Base-by-base conservation (phyloP, 106 monocot genomes). In the Posidonia australis region DNA sequence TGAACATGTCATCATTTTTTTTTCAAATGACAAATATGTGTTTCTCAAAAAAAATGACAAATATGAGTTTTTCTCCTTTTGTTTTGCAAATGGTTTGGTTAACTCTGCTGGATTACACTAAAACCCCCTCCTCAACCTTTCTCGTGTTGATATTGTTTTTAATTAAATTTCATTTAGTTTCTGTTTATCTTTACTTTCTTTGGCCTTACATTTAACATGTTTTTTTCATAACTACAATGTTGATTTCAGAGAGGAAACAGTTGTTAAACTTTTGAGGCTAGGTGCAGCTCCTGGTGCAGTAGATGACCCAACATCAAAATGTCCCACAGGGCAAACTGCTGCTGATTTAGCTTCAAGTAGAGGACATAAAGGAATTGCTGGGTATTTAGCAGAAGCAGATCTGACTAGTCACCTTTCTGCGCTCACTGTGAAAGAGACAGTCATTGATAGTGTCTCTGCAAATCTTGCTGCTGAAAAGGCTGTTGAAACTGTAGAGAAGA, bases 341-440 rank as follows among this genome's bases (percentile, higher is more conserved):
- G 83, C 90, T 63, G 90, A 91, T 66, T 71, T 86, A 64, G 90
- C 86, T 68, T 83, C 83, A 61, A 48, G 43, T 43, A 74, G 78
- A 63, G 83, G 86, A 47, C 81, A 91, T 70, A 83, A 81, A 69
- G 86, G 90, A 57, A 86, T 91, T 67, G 79, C 90, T 49, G 86
- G 86, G 13, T 90, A 76, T 73, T 79, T 90, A 53, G 83, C 90
- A 25, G 85, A 90, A 76, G 74, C 77, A 63, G 75, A 82, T 73
- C 78, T 86, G 68, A 79, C 78, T 0, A 74, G 72, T 55, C 83
- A 83, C 36, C 78, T 79, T 63, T 78, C 72, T 24, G 58, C 51
- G 41, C 54, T 85, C 49, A 51, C 69, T 12, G 19, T 70, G n/a
- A 27, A 56, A 25, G 78, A 76, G 19, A 66, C 32, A 26, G 75